Evolutionary conservation across 345 rosid species (phyloP), one percentile per base, ranked within the genome.

Genomic region (Acer saccharum): DNA sequence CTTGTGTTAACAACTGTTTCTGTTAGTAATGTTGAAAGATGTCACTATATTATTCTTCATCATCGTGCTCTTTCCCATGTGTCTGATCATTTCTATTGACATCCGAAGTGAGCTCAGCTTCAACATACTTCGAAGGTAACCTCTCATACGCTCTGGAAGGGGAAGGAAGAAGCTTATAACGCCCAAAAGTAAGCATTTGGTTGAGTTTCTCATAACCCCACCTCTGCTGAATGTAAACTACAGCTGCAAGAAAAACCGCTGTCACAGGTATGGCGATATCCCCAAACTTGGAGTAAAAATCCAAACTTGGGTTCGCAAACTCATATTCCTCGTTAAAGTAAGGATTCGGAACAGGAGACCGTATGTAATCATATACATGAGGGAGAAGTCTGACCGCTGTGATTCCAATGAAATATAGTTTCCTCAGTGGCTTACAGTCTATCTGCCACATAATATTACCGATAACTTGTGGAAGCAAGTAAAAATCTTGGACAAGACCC

Each of bases 401-500:
- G 79, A 91, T 84, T 25, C 98, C 97, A 0, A 89, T 72, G 74
- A 83, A 91, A 74, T 94, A 94, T 20, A 86, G 86, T 75, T 87
- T 88, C 81, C 89, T 65, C 29, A 94, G 84, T 12, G 98, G 93
- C 84, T 84, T 83, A 63, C 57, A 81, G 70, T 93, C 88, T 3
- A 89, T 84, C 77, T 90, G 93, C 98, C 98, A 94, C 16, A 90
- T 32, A 20, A 89, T 68, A 76, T 91, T 91, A 52, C 91, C 94
- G 27, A 93, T 87, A 23, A 94, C 89, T 81, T 94, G 98, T 71
- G 98, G 98, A 3, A 94, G 92, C 84, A 94, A 87, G 89, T 90
- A 94, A 71, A 93, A 87, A 76, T 94, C 98, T 81, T 94, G 98
- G 75, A 84, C 87, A 54, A 94, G 92, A 81, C 98, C 98, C 12